These are phyloP conservation scores for Penicillium pancosmium DNA, from an alignment of 495 filamentous ascomycete genomes.

Conservation along the genomic window DNA sequence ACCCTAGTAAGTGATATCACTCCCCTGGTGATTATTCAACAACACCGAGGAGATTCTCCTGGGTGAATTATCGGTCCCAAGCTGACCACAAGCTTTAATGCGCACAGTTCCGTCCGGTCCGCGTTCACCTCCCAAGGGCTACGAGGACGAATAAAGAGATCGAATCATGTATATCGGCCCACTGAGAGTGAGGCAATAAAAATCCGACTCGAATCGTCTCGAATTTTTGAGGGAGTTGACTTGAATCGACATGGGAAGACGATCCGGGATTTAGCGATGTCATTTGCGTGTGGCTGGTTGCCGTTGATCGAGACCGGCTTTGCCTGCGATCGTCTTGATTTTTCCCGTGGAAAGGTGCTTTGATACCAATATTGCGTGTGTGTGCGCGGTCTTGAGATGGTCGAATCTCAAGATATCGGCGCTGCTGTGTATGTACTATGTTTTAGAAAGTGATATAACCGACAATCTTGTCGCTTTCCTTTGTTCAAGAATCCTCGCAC, in stretches of 20 bases:
- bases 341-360: constrained; percentile 23
- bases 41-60: too few species aligned
- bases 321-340: constrained; percentile 4
- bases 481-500: constrained; percentile 7
- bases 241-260: constrained; percentile 12
- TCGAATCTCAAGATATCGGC: constrained; percentile 22
- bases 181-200: neutral
- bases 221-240: constrained; percentile 9
- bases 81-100: constrained; percentile 13
- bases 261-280: constrained; percentile 16
- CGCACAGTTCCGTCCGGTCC: constrained; percentile 73
- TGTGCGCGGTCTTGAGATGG: constrained; percentile 17
- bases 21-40: too few species aligned
- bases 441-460: constrained; percentile 31
- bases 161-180: constrained; percentile 8
- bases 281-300: constrained; percentile 9
- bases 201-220: constrained; percentile 1
- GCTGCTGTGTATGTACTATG: constrained; percentile 35
- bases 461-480: constrained; percentile 29
- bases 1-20: constrained; percentile 70
- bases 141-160: constrained; percentile 63
- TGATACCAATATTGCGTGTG: constrained; percentile 36
- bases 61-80: neutral
- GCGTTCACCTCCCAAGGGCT: constrained; percentile 70
- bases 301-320: constrained; percentile 15